Base-by-base conservation (phyloP, 2,329 filamentous ascomycete species). In the Colletotrichum eleusines region DNA sequence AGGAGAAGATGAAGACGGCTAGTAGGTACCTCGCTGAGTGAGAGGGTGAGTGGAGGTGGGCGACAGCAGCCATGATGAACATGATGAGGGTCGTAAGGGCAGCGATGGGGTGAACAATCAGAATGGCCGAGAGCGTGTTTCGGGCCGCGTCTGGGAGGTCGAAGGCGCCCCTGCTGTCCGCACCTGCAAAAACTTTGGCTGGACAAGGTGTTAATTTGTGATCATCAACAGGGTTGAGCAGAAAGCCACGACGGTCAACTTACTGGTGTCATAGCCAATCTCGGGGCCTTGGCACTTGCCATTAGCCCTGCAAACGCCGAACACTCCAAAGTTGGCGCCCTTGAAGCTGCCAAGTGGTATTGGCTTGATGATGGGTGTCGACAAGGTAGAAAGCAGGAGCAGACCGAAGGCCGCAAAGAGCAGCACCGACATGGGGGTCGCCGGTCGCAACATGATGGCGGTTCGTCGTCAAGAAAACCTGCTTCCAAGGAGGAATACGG, bases 81-180 rank as follows among this genome's bases (percentile, higher is more conserved):
- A 95, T 95, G 78, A 97, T 85, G 63, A 99, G 87, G 16, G 93
- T 95, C 74, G 98, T 86, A 44, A 97, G 84, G 16, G 94, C 94
- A 57, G 96, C 96, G 69, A 99, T 88, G 1, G 96, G 96, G 79
- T 99, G 96, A 33, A 98, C 90, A 75, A 99, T 92, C 66, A 99
- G 88, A 73, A 98, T 94, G 53, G 92, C 88, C 0, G 95, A 97
- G n/a, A 99, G 88, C 1, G 88, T 89, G 44, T 84, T 84, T 72
- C 89, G 85, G 35, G 88, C 85, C 11, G 80, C 77, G 14, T 80
- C 77, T 7, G 88, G 84, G 20, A 91, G 80, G 73, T 89, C 88
- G 72, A 95, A 93, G 33, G 81, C 80, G 59, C 79, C 77, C 31
- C 77, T 69, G 44, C 79, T 78, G 33, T 78, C 77, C 44, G 42